Conservation (phyloP, 2,329 filamentous ascomycete species). For the Erysiphe pisi region DNA sequence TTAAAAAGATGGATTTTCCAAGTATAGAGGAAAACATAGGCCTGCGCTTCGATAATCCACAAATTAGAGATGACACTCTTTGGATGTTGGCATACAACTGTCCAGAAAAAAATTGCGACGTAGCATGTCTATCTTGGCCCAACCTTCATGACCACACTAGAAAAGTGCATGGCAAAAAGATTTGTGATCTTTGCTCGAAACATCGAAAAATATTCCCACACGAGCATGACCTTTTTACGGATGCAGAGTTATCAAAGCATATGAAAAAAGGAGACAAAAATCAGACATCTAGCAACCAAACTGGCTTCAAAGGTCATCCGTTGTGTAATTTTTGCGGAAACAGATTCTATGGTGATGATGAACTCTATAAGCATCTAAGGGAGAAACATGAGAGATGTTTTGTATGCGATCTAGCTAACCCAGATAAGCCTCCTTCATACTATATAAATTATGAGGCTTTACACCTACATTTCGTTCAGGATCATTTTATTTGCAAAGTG, state of each 20-base stretch:
- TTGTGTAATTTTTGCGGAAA: slow-evolving; percentile 86
- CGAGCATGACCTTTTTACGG: slow-evolving; percentile 85
- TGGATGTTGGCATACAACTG: slow-evolving; percentile 89
- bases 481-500: slow-evolving; percentile 78
- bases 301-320: slow-evolving; percentile 90
- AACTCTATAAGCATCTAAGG: slow-evolving; percentile 84
- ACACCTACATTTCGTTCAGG: slow-evolving; percentile 74
- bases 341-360: slow-evolving; percentile 92
- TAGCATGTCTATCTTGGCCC: slow-evolving; percentile 71
- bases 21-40: slow-evolving; percentile 75
- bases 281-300: slow-evolving; percentile 81
- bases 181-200: slow-evolving; percentile 82
- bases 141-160: slow-evolving; percentile 74
- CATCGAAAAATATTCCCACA: slow-evolving; percentile 99
- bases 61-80: slow-evolving; percentile 84
- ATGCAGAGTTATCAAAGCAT: slow-evolving; percentile 69
- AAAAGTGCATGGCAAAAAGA: slow-evolving; percentile 68
- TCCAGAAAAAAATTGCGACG: slow-evolving; percentile 72
- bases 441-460: slow-evolving; percentile 79
- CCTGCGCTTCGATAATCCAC: slow-evolving; percentile 77
- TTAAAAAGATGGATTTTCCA: slow-evolving; percentile 53
- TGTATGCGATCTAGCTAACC: slow-evolving; percentile 60
- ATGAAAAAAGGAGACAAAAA: slow-evolving; percentile 85
- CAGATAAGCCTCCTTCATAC: slow-evolving; percentile 60
- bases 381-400: slow-evolving; percentile 93